A percentile compares a stretch with the other conserved stretches of the same genome.
phyloP scores from a whole-genome alignment of 2,329 filamentous ascomycete species.

The Cordyceps fumosorosea region DNA sequence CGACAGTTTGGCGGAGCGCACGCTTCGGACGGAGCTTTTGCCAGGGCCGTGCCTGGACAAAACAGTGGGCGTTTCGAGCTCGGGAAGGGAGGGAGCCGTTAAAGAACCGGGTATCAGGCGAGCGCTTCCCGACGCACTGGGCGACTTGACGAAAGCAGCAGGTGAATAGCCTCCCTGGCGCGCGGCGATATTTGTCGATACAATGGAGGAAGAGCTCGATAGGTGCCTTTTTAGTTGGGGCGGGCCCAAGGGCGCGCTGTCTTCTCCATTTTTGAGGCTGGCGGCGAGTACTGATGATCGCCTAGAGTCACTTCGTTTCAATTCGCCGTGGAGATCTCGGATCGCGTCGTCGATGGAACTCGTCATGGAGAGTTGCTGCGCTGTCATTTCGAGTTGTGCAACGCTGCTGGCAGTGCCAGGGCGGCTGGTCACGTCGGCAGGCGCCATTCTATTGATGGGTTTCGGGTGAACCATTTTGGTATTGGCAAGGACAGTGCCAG shows the following conservation, averaged over 20 bases:
- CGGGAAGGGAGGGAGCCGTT: slow-evolving; percentile 34
- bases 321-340: slow-evolving; percentile 62
- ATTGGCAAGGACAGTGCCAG: slow-evolving; percentile 37
- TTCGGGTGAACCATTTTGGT: slow-evolving; percentile 34
- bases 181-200: slow-evolving; percentile 61
- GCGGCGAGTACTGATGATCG: slow-evolving; percentile 55
- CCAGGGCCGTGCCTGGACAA: slow-evolving; percentile 48
- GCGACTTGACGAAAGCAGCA: slow-evolving; percentile 60
- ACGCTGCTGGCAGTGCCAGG: slow-evolving; percentile 63
- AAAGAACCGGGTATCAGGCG: slow-evolving; percentile 49
- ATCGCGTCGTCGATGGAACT: slow-evolving; percentile 76
- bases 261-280: slow-evolving; percentile 28
- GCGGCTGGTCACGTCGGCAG: slow-evolving; percentile 51
- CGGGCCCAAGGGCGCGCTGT: slow-evolving; percentile 18
- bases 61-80: slow-evolving; percentile 33
- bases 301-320: slow-evolving; percentile 63
- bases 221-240: slow-evolving; percentile 34
- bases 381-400: slow-evolving; percentile 66
- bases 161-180: slow-evolving; percentile 66
- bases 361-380: slow-evolving; percentile 65
- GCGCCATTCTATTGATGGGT: slow-evolving; percentile 40
- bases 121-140: slow-evolving; percentile 54
- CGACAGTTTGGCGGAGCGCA: slow-evolving; percentile 42
- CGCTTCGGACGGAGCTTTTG: slow-evolving; percentile 46
- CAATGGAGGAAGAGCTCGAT: slow-evolving; percentile 53